Evolutionary conservation across 257 asterid species (phyloP), one percentile per base, ranked within the genome.

Genomic region (Ophiorrhiza pumila): DNA sequence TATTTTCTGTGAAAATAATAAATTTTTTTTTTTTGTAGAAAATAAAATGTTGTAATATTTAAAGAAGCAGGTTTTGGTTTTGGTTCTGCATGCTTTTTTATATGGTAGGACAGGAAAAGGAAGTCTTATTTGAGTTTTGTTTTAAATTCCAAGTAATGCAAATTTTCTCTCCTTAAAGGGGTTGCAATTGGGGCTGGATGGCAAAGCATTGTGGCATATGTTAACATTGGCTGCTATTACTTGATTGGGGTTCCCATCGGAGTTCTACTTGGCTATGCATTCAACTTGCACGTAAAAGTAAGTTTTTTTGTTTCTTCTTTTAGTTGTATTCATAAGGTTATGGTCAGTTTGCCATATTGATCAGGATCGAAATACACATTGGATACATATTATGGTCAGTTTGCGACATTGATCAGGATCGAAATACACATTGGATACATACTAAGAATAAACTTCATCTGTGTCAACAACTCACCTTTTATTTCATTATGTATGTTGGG

Each of bases 171-270:
- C 47, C 6, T 31, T 73, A 20, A 72, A 89, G 95, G 95, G 47
- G 96, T 89, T 72, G 96, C 92, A 9, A 74, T 87, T 55, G 96
- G 96, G 14, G 88, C 92, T 10, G 96, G 96, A 50, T 77, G 85
- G 86, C 96, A 89, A 72, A 81, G 89, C 75, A 74, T 73, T 6
- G 96, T 89, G 3, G 96, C 87, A 17, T 84, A 82, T 57, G 89
- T 89, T 25, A 89, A 84, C 79, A 27, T 89, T 18, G 89, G 83
- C 61, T 81, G 85, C 73, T 89, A 89, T 71, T 89, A 89, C 78
- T 65, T 87, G 62, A 49, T 89, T 5, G 96, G 96, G 25, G 83
- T 89, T 15, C 96, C 96, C 23, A 31, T 76, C 25, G 96, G 90
- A 31, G 53, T 81, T 46, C 23, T 87, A 10, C 91, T 87, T 73